These are phyloP conservation scores for Sclerospora graminicola DNA, from an alignment of 352 stramenopile genomes.

Conservation along the genomic window DNA sequence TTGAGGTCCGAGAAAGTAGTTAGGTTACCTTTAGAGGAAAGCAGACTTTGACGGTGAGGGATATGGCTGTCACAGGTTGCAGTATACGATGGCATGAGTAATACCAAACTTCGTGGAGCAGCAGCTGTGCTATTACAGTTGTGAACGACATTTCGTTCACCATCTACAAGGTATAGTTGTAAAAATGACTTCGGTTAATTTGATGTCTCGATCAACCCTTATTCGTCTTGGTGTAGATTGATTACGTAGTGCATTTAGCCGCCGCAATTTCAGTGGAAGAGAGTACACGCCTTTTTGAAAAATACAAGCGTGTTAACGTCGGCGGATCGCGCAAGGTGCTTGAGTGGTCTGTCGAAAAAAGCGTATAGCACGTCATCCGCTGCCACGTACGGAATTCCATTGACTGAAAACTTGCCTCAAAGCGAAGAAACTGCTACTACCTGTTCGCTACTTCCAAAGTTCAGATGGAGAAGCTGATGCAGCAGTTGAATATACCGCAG, in stretches of 20 bases:
- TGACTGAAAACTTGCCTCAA: slow-evolving; percentile 55
- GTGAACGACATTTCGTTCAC: slow-evolving; percentile 72
- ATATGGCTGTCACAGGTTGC: no score
- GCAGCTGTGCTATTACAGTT: no score
- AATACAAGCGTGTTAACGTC: slow-evolving; percentile 81
- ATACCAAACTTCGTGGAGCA: no score
- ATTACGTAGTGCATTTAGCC: slow-evolving; percentile 77
- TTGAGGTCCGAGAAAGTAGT: no score
- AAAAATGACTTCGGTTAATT: not conserved
- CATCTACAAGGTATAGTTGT: slow-evolving; percentile 48
- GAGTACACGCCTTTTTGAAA: slow-evolving; percentile 73
- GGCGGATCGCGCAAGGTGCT: slow-evolving; percentile 76
- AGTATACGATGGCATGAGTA: no score
- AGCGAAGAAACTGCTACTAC: slow-evolving; percentile 57
- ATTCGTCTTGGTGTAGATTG: slow-evolving; percentile 27
- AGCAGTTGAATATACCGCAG: slow-evolving; percentile 58
- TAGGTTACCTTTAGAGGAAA: no score
- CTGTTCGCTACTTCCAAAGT: slow-evolving; percentile 80
- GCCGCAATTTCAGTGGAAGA: slow-evolving; percentile 81
- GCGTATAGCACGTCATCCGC: slow-evolving; percentile 71
- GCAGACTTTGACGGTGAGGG: no score
- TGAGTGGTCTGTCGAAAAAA: slow-evolving; percentile 63
- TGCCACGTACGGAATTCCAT: slow-evolving; percentile 60
- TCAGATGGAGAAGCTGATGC: slow-evolving; percentile 76
- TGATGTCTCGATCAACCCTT: not conserved